Conservation (phyloP, 805 yeast species). For the Cyberlindnera saturnus region DNA sequence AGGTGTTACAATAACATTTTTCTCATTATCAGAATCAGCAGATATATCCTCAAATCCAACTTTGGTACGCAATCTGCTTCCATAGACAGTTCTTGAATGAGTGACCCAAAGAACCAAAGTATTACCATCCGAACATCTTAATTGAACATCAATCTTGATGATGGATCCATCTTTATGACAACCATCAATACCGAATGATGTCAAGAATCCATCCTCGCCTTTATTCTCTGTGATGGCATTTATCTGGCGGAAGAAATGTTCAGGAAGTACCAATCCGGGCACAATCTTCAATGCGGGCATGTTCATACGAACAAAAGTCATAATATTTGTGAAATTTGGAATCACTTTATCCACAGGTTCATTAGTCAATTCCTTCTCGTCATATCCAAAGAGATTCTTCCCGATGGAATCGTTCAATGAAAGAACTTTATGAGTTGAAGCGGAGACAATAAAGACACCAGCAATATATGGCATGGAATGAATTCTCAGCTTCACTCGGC, state of each 20-base stretch:
- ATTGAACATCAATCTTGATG: conserved; percentile 70
- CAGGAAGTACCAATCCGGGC: conserved; percentile 82
- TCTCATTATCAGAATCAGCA: conserved; percentile 1
- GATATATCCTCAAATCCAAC: conserved; percentile 10
- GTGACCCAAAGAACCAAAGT: conserved; percentile 79
- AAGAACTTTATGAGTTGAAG: conserved; percentile 38
- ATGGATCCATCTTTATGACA: conserved; percentile 61
- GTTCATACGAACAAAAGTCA: conserved; percentile 26
- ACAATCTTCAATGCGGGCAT: conserved; percentile 34
- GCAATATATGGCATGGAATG: conserved; percentile 83
- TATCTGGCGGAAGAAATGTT: conserved; percentile 79
- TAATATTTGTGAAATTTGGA: conserved; percentile 50
- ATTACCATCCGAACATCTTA: conserved; percentile 59
- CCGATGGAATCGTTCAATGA: conserved; percentile 77
- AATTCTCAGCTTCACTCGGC: conserved; percentile 50
- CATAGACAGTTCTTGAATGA: conserved; percentile 49
- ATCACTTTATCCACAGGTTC: conserved; percentile 50
- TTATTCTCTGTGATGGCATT: conserved; percentile 26
- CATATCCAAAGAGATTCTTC: conserved; percentile 69
- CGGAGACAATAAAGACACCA: conserved; percentile 68
- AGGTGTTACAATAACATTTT: background rate
- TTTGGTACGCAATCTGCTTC: conserved; percentile 10
- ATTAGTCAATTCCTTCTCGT: conserved; percentile 37
- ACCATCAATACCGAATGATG: conserved; percentile 64
- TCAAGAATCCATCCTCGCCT: conserved; percentile 46